phyloP scores from a whole-genome alignment of 306 rosid species.

The Malus domestica region ASM211411v1 NC_041790.1:14105501-14106000 shows the following conservation, averaged over 20 bases:
- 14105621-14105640: constrained; percentile 28
- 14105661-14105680: no score
- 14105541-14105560: no score
- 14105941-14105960: background rate
- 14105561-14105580: no score
- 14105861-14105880: constrained; percentile 26
- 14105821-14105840: constrained; percentile 40
- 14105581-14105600: constrained; percentile 7
- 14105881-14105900: constrained; percentile 6
- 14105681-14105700: no score
- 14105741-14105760: no score
- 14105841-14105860: constrained; percentile 38
- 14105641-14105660: background rate
- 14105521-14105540: no score
- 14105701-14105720: no score
- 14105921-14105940: constrained; percentile 8
- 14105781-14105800: constrained; percentile 22
- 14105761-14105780: constrained; percentile 33
- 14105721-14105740: no score
- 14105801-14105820: constrained; percentile 53
- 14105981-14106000: constrained; percentile 30
- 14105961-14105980: constrained; percentile 1
- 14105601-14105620: constrained; percentile 44
- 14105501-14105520: no score
- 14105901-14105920: constrained; percentile 24